These are phyloP conservation scores for Meira nashicola DNA, from an alignment of 1,284 basidiomycete species.

Conservation along the genomic window DNA sequence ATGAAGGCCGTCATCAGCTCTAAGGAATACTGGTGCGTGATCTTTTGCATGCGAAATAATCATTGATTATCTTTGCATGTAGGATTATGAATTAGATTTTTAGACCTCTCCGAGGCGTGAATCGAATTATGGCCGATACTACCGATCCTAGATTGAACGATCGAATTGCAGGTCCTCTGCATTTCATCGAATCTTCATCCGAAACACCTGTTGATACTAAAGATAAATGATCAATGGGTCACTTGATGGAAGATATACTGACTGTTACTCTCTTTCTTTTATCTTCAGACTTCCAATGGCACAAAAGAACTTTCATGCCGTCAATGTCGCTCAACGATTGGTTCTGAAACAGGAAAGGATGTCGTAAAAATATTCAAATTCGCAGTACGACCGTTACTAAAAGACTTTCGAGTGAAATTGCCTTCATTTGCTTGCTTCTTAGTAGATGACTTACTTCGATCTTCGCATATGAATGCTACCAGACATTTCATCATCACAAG, in stretches of 20 bases:
- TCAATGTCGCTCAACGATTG: neutral
- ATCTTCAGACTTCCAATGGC: neutral
- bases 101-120: conserved; percentile 2
- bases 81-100: no score
- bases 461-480: conserved; percentile 10
- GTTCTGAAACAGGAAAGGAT: neutral
- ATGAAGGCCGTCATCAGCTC: no score
- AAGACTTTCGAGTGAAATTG: neutral
- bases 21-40: no score
- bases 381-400: neutral
- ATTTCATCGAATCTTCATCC: neutral
- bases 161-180: no score
- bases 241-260: neutral
- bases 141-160: conserved; percentile 3
- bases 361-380: neutral
- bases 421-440: neutral
- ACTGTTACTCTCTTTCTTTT: neutral
- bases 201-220: neutral
- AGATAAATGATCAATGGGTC: neutral
- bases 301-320: neutral
- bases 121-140: conserved; percentile 8
- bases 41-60: no score
- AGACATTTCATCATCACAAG: conserved; percentile 12
- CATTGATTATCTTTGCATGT: no score
- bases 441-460: conserved; percentile 10